Base-by-base conservation (phyloP, 306 rosid species). In the Dalbergia cochinchinensis region DNA sequence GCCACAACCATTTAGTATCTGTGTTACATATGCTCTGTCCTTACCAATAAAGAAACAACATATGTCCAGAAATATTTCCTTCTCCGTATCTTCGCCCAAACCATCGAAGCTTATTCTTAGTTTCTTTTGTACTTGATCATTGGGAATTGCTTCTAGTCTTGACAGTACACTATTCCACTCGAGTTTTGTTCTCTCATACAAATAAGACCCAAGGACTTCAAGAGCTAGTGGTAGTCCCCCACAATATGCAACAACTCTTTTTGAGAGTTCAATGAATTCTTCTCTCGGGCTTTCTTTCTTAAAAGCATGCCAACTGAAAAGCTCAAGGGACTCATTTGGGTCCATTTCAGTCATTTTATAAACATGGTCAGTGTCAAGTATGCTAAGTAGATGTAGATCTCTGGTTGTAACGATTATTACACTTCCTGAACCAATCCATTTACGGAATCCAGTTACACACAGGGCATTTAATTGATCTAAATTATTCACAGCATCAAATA, bases 211-310 rank as follows among this genome's bases (percentile, higher is more conserved):
- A 71, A 75, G 60, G 2, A 75, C 78, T 73, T 83, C 63, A 55
- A 85, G 85, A 11, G 89, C 91, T 2, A 88, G 10, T 5, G 89
- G 91, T 1, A 88, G 5, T 10, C 89, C 89, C 5, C 80, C 69
- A 55, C 78, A 79, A 8, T 81, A 84, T 48, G 54, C 1, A 20
- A 72, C 53, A 0, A 73, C 82, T 0, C 11, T 4, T 48, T 34
- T 75, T 1, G 88, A 66, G 4, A 83, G 77, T 1, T 42, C 26
- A 18, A 0, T 1, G 51, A 69, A 85, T 10, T 19, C 77, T 44
- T 80, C 51, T 0, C 0, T 13, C 1, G 83, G 83, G 2, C 19
- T 41, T 2, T 14, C 11, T 11, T 42, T 22, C 2, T 53, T 13
- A 34, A 85, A 88, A 3, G 89, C 72, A 47, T 88, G 79, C 87